Evolutionary conservation across 768 basidiomycete genomes (phyloP).

Genomic region (Trametes elegans): DNA sequence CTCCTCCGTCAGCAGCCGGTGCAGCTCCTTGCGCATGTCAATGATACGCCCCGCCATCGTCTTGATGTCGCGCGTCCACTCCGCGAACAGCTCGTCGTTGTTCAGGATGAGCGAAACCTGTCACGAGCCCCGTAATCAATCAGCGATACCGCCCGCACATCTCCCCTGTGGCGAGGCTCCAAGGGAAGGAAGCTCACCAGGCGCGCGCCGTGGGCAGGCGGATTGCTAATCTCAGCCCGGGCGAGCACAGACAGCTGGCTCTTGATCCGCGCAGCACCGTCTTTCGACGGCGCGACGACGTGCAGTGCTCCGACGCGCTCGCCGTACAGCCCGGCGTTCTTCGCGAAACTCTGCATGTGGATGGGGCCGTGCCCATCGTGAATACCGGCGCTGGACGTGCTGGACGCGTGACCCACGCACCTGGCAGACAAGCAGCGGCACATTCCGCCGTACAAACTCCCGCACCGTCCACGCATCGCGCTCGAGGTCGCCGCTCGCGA

Average conservation of each 20-base stretch:
- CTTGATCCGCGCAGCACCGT: slow-evolving; percentile 69
- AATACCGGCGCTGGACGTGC: background rate
- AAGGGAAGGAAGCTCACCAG: slow-evolving; percentile 50
- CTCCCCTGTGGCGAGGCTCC: background rate
- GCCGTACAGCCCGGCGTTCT: slow-evolving; percentile 94
- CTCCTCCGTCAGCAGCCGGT: slow-evolving; percentile 69
- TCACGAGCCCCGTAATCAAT: background rate
- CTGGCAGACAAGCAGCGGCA: slow-evolving; percentile 87
- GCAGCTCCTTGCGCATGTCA: slow-evolving; percentile 80
- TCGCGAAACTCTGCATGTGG: slow-evolving; percentile 81
- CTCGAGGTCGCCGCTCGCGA: slow-evolving; percentile 90
- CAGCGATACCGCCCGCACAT: background rate
- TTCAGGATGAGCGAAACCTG: slow-evolving; percentile 84
- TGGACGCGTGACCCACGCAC: slow-evolving; percentile 38
- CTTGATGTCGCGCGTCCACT: slow-evolving; percentile 89
- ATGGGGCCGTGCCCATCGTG: background rate
- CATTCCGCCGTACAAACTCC: slow-evolving; percentile 73
- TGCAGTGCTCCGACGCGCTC: slow-evolving; percentile 96
- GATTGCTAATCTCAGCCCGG: slow-evolving; percentile 94
- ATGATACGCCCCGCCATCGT: slow-evolving; percentile 95
- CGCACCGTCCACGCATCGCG: slow-evolving; percentile 91
- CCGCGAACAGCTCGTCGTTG: slow-evolving; percentile 65
- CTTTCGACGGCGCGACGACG: slow-evolving; percentile 61
- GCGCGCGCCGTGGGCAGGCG: slow-evolving; percentile 88
- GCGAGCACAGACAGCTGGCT: slow-evolving; percentile 91